Conservation (phyloP, 805 yeast genomes). For the Teunomyces atbi region DNA sequence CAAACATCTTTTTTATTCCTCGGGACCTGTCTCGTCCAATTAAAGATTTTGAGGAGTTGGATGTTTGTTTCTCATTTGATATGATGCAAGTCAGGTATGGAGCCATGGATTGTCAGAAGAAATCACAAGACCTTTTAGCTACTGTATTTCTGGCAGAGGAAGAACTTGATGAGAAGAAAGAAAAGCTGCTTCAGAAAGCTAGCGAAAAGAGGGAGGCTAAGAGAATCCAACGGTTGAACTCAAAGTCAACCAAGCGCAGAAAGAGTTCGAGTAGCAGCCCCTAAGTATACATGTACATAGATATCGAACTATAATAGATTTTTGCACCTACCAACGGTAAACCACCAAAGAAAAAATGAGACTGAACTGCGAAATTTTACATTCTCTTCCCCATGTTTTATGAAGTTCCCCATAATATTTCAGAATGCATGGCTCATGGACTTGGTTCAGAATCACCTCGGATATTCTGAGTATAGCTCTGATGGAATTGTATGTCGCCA, state of each 20-base stretch:
- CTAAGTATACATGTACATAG: background rate
- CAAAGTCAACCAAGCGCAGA: conserved; percentile 18
- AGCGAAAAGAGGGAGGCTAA: conserved; percentile 36
- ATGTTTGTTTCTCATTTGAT: conserved; percentile 42
- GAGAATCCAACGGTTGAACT: conserved; percentile 27
- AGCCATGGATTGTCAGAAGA: conserved; percentile 26
- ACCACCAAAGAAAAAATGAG: background rate
- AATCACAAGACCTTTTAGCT: conserved; percentile 22
- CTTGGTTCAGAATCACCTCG: conserved; percentile 9
- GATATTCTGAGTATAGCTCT: conserved; percentile 7
- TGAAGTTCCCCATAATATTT: conserved; percentile 18
- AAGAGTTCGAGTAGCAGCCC: conserved; percentile 8
- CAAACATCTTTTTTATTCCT: conserved; percentile 25
- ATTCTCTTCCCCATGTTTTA: background rate
- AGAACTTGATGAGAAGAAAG: conserved; percentile 11
- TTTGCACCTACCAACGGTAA: background rate
- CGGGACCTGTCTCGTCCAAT: conserved; percentile 6
- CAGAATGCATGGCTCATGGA: conserved; percentile 26
- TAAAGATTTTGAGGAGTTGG: conserved; percentile 27
- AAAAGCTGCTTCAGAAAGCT: conserved; percentile 24
- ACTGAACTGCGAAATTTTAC: background rate
- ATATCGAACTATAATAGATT: background rate
- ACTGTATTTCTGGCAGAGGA: conserved; percentile 26
- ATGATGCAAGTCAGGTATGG: conserved; percentile 32
- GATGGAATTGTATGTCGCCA: conserved; percentile 4